Base-by-base conservation (phyloP, 352 stramenopile genomes). In the Peronospora destructor region DNA sequence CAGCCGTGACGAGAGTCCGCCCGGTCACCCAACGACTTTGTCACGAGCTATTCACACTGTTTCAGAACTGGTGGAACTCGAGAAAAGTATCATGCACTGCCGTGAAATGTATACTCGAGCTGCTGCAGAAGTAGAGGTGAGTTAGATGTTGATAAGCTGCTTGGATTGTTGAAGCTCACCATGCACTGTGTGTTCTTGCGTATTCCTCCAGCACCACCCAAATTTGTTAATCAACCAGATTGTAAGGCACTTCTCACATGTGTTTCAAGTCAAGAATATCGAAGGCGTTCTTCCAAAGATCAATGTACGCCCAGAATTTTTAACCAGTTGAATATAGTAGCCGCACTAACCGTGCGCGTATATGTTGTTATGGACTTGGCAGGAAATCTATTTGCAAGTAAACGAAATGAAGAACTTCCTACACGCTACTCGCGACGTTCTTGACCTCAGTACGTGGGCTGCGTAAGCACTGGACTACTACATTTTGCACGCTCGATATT, bases 201-300 rank as follows among this genome's bases (percentile, higher is more conserved):
- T 41, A 19, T 16, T 35, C 26, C 7, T 56, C 7, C 28, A 88
- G 77, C 72, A 80, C 25, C 74, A 76, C 14, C 85, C 85, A 23
- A 84, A 78, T 17, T 65, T 93, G 10, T 51, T 95, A 13, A 71
- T 94, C 14, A 90, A 95, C 48, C 76, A 90, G 38, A 91, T 94
- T 19, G 81, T 96, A 7, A 69, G 73, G 25, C 85, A 96, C 26
- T 94, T 95, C 47, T 85, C 73, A 19, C 78, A 94, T 35, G 62
- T 96, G 6, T 96, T 96, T 63, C 66, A 87, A 36, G 71, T 96
- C 13, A 87, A 83, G 39, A 79, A 61, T 26, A 63, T 95, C 11
- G 85, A 96, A 46, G 86, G 85, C 1, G 77, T 95, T 23, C 70
- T 96, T n/a, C 86, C 86, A 3, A 95, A 94, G 49, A 93, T 95